Conservation (phyloP, 305 asterid species). For the Fraxinus xanthoxyloides region DNA sequence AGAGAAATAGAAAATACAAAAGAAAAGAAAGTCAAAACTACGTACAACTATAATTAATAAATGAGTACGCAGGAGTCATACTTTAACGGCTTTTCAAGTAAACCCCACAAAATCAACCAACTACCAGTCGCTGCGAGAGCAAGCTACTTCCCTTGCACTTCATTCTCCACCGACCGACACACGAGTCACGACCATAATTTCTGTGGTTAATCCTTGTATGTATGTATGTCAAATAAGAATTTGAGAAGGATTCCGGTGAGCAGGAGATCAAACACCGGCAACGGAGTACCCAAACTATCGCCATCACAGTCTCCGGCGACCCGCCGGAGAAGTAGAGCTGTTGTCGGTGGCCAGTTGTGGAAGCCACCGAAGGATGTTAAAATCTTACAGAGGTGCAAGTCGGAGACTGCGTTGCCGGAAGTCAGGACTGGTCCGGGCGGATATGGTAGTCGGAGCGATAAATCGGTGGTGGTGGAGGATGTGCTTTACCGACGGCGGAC, state of each 20-base stretch:
- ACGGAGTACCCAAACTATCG: conserved; percentile 18
- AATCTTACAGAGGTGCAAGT: conserved; percentile 39
- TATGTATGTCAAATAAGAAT: conserved; percentile 29
- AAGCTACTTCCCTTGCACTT: background rate
- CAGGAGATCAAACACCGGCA: conserved; percentile 34
- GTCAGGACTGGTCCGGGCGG: conserved; percentile 3
- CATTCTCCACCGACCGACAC: background rate
- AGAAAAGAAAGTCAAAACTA: too few relatives aligned
- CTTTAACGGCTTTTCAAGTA: background rate
- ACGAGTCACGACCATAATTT: background rate
- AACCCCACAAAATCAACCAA: background rate
- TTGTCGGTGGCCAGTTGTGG: conserved; percentile 7
- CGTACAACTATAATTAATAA: too few relatives aligned
- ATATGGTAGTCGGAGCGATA: conserved; percentile 7
- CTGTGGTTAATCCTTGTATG: conserved; percentile 12
- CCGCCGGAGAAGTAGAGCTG: conserved; percentile 19
- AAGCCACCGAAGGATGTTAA: conserved; percentile 21
- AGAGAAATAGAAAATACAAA: too few relatives aligned
- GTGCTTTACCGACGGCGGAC: conserved; percentile 50
- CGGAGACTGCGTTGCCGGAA: conserved; percentile 44
- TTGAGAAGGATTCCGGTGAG: conserved; percentile 37
- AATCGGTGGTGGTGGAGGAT: background rate
- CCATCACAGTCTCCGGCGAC: conserved; percentile 14
- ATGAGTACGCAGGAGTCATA: background rate
- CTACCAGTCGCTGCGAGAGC: background rate